These are phyloP conservation scores for Kwoniella sp. DNA, from an alignment of 768 basidiomycete species.

Conservation along the genomic window DNA sequence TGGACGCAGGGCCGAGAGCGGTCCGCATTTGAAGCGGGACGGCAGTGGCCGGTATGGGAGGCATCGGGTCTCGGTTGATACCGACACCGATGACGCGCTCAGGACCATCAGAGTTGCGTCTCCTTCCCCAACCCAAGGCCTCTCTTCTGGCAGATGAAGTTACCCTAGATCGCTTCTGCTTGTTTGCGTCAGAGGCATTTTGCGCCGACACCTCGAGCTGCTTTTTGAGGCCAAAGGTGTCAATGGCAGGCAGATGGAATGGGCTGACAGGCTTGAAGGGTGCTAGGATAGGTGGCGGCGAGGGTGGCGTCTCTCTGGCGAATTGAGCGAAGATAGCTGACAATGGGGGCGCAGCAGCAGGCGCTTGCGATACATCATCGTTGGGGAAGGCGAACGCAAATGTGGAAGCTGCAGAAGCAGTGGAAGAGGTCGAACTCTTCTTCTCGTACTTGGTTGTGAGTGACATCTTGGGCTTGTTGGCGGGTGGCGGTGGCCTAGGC, in stretches of 20 bases:
- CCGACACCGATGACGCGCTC: slow-evolving; percentile 15
- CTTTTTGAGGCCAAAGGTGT: slow-evolving; percentile 23
- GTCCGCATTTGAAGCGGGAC: slow-evolving; percentile 7
- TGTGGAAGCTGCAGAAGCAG: slow-evolving; percentile 12
- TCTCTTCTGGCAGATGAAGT: slow-evolving; percentile 35
- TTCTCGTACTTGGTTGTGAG: slow-evolving; percentile 48
- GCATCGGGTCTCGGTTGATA: neutral
- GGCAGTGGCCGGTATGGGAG: slow-evolving; percentile 2
- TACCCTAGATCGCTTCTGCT: slow-evolving; percentile 32
- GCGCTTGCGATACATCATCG: slow-evolving; percentile 20
- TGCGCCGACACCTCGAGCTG: slow-evolving; percentile 15
- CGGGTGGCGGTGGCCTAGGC: slow-evolving; percentile 11
- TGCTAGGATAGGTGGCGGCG: slow-evolving; percentile 11
- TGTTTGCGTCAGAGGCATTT: neutral
- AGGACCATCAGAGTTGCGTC: slow-evolving; percentile 41
- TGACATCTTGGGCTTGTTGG: slow-evolving; percentile 24
- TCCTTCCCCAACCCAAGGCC: slow-evolving; percentile 47
- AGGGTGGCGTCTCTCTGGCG: slow-evolving; percentile 12
- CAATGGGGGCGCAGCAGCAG: slow-evolving; percentile 11
- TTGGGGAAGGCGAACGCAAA: slow-evolving; percentile 26
- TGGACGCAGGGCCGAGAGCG: neutral
- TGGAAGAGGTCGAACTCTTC: slow-evolving; percentile 39
- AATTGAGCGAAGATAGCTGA: slow-evolving; percentile 33
- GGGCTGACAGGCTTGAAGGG: neutral
- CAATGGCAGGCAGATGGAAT: slow-evolving; percentile 12